Evolutionary conservation across 2,329 filamentous ascomycete species (phyloP).

Genomic region (Cordyceps cateniannulata): DNA sequence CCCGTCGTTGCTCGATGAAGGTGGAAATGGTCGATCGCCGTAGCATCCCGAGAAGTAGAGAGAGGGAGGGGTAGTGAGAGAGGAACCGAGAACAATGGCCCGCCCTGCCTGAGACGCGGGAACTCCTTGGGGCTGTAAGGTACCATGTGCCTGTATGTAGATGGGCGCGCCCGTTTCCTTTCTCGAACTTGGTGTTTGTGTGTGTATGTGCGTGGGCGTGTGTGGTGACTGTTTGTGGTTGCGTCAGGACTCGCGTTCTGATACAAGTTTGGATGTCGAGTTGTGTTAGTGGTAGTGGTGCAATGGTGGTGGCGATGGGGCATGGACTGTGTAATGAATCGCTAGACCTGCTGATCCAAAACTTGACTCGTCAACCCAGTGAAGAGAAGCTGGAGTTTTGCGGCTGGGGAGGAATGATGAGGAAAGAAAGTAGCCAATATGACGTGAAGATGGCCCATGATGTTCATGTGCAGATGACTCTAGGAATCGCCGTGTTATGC

Average conservation of each 20-base stretch:
- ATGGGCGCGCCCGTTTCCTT: too few species aligned
- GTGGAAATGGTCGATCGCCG: slow-evolving; percentile 10
- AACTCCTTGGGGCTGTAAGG: not conserved
- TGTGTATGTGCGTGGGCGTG: not conserved
- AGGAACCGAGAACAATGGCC: not conserved
- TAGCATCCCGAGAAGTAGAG: not conserved
- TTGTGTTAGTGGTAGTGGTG: not conserved
- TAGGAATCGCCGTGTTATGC: not conserved
- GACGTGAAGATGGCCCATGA: not conserved
- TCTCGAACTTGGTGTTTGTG: not conserved
- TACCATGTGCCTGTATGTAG: not conserved
- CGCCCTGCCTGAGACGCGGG: not conserved
- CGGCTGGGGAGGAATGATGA: not conserved
- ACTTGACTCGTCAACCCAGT: not conserved
- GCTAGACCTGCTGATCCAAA: not conserved
- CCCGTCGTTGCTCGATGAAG: slow-evolving; percentile 5
- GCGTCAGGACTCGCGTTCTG: not conserved
- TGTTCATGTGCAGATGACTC: not conserved
- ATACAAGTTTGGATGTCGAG: not conserved
- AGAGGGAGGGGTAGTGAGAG: not conserved
- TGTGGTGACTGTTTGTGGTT: not conserved
- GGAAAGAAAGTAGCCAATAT: not conserved
- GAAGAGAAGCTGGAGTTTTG: not conserved
- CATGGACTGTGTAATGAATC: not conserved
- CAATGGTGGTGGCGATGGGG: too few species aligned